Evolutionary conservation across 345 rosid species (phyloP).

Genomic region (Chamaenerion angustifolium): DNA sequence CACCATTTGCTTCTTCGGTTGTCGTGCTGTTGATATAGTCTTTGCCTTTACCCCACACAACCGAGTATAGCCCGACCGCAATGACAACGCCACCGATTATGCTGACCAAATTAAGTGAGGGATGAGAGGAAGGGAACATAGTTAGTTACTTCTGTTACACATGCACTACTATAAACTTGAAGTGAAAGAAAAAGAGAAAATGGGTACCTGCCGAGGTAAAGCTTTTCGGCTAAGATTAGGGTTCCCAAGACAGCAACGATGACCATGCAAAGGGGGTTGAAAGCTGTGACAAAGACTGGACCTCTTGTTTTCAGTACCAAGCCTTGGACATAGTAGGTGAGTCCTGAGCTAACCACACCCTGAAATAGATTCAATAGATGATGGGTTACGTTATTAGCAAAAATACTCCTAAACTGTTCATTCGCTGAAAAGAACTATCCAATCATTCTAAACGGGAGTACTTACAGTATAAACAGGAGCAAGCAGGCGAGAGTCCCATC

Average conservation of each 20-base stretch:
- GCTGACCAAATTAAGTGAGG: slow-evolving; percentile 22
- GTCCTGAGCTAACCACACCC: slow-evolving; percentile 59
- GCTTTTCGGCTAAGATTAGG: slow-evolving; percentile 38
- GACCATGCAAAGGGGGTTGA: slow-evolving; percentile 74
- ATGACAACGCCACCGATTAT: slow-evolving; percentile 51
- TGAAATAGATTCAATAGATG: slow-evolving; percentile 5
- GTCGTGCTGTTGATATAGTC: slow-evolving; percentile 13
- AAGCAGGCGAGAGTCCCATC: slow-evolving; percentile 57
- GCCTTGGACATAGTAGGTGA: slow-evolving; percentile 69
- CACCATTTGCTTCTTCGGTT: too few species aligned
- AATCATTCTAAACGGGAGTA: too few species aligned
- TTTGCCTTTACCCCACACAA: slow-evolving; percentile 61
- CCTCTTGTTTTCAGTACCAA: slow-evolving; percentile 65
- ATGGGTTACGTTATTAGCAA: too few species aligned
- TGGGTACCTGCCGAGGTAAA: slow-evolving; percentile 70
- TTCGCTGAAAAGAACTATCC: too few species aligned
- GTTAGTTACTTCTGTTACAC: too few species aligned
- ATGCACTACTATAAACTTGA: too few species aligned
- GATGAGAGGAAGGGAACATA: too few species aligned
- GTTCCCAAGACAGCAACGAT: slow-evolving; percentile 44
- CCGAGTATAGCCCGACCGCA: slow-evolving; percentile 43
- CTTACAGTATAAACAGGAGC: slow-evolving; percentile 57
- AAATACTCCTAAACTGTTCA: too few species aligned
- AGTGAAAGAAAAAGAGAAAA: too few species aligned
- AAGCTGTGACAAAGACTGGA: slow-evolving; percentile 64